Base-by-base conservation (phyloP, 805 yeast species). In the Pichia eremophila region DNA sequence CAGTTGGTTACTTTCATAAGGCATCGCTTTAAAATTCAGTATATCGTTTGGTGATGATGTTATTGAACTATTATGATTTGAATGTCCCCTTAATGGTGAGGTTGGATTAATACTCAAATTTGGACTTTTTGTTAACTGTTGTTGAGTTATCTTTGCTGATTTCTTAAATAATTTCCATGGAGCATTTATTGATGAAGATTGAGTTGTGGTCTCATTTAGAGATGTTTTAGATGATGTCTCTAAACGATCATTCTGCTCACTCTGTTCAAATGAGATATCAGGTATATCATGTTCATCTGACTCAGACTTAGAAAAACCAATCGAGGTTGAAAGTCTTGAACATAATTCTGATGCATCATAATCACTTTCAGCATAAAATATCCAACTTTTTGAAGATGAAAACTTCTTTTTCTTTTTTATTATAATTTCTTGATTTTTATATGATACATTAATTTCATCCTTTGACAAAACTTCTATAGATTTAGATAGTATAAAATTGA, bases 321-420 rank as follows among this genome's bases (percentile, higher is more conserved):
- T 25, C 55, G 53, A 52, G 9, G 29, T 22, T 18, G 29, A 45
- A 3, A 52, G 22, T 32, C 41, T 52, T 48, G 45, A 40, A 43
- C 65, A 67, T 58, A 52, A 32, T 8, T 58, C 58, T 25, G 56
- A 58, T 8, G 64, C 66, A 58, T 88, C 95, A 28, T 71, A 74
- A 41, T 83, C 83, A 9, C 83, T 79, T 60, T 89, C 95, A 2
- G 93, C 83, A 63, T 95, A 86, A 46, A 88, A 74, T 44, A 77
- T 73, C 47, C 58, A 57, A 25, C 48, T 54, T 44, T 57, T 63
- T 44, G 50, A 56, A 8, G 69, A 58, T 19, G 67, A 56, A 28
- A 63, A 62, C 39, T 66, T 64, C 48, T 64, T 62, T 43, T 57
- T 63, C 39, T 57, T 55, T 12, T 56, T 45, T 10, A 65, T 50